A percentile compares a stretch with the other conserved stretches of the same genome.
These are phyloP conservation scores for Taphrina pruni DNA, from an alignment of 1,139 yeast species.

Conservation along the genomic window DNA sequence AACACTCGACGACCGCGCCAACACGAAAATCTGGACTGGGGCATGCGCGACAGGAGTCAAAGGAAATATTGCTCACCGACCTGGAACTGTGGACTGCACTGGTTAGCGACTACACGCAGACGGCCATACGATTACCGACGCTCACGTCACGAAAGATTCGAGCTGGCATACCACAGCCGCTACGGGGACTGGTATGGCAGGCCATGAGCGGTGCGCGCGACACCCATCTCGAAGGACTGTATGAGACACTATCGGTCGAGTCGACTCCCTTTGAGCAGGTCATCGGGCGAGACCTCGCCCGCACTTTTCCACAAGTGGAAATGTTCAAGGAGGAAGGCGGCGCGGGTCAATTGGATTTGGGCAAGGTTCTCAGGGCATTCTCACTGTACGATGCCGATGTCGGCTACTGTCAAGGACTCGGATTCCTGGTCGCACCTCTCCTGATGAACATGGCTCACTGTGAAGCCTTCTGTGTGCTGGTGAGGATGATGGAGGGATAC, in stretches of 20 bases:
- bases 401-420: constrained; percentile 71
- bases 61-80: constrained; percentile 47
- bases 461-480: constrained; percentile 62
- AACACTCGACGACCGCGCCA: constrained; percentile 3
- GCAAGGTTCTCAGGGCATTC: constrained; percentile 67
- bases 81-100: constrained; percentile 53
- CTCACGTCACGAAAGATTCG: constrained; percentile 49
- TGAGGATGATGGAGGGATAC: constrained; percentile 68
- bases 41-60: constrained; percentile 31
- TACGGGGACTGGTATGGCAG: constrained; percentile 54
- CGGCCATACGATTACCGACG: constrained; percentile 51
- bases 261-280: constrained; percentile 60
- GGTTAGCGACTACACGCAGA: constrained; percentile 51
- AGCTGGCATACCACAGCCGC: constrained; percentile 54
- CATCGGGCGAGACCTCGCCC: constrained; percentile 65
- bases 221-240: constrained; percentile 53
- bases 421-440: constrained; percentile 69
- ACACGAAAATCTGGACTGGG: constrained; percentile 26
- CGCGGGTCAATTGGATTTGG: constrained; percentile 57
- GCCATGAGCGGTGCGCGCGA: constrained; percentile 52
- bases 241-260: constrained; percentile 55
- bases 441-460: constrained; percentile 60
- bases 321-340: constrained; percentile 60
- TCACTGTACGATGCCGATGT: constrained; percentile 71
- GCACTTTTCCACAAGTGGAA: constrained; percentile 66